Conservation (phyloP, 306 rosid genomes). For the Medicago ruthenica region DNA sequence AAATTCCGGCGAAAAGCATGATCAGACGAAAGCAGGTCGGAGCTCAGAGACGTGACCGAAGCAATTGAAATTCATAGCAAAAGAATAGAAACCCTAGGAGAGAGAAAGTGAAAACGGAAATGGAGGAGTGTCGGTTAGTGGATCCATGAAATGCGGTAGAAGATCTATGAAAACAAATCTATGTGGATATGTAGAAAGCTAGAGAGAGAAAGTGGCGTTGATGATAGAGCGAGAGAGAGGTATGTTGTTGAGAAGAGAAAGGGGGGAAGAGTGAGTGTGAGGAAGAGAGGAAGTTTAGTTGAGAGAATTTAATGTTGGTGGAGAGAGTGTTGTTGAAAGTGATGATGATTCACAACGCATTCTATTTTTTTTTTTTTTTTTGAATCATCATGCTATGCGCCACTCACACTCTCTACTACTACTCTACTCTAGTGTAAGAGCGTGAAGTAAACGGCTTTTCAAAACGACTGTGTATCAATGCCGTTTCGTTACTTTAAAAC, state of each 20-base stretch:
- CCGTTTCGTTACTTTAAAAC: constrained; percentile 9
- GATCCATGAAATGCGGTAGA: constrained; percentile 86
- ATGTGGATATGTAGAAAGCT: background rate
- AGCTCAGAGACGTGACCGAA: constrained; percentile 32
- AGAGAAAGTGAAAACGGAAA: constrained; percentile 49
- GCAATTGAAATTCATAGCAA: constrained; percentile 44
- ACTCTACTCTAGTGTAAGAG: constrained; percentile 40
- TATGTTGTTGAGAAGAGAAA: background rate
- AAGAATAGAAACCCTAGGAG: constrained; percentile 68
- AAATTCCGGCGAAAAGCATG: constrained; percentile 52
- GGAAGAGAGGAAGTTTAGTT: background rate
- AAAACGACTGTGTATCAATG: background rate
- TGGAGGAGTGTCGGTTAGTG: constrained; percentile 52
- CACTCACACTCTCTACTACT: constrained; percentile 33
- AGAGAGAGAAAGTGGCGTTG: constrained; percentile 9
- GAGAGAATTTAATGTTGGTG: constrained; percentile 43
- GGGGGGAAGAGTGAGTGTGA: background rate
- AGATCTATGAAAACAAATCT: constrained; percentile 51
- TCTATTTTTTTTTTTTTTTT: constrained; percentile 23
- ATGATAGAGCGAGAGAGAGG: constrained; percentile 14
- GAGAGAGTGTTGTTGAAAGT: constrained; percentile 41
- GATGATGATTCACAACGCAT: constrained; percentile 31
- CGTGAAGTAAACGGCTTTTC: constrained; percentile 8
- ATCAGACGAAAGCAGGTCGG: constrained; percentile 45
- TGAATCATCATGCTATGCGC: background rate